A percentile compares a stretch with the other conserved stretches of the same genome.
These are phyloP conservation scores for Wakefieldia striispora DNA, from an alignment of 768 basidiomycete genomes.

Conservation along the genomic window DNA sequence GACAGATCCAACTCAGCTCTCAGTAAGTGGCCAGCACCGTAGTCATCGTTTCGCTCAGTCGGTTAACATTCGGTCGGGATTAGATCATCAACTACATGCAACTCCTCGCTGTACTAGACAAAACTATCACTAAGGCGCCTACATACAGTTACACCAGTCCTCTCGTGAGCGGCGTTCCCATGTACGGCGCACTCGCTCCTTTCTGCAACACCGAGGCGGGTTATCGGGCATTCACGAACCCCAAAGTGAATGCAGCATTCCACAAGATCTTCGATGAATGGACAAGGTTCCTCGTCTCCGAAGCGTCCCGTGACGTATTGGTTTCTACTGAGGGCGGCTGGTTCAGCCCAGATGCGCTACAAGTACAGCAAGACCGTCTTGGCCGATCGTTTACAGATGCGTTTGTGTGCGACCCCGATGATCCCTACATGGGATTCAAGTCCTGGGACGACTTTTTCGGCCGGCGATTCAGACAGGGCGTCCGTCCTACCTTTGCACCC, in stretches of 20 bases:
- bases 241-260: constrained; percentile 44
- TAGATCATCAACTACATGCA: constrained; percentile 9
- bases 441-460: constrained; percentile 61
- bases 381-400: constrained; percentile 34
- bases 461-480: constrained; percentile 35
- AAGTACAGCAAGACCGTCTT: constrained; percentile 3
- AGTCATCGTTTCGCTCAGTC: not conserved
- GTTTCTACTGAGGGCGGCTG: constrained; percentile 40
- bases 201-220: constrained; percentile 24
- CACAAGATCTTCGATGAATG: constrained; percentile 51
- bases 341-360: constrained; percentile 40
- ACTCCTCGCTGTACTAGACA: constrained; percentile 30
- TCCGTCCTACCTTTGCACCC: constrained; percentile 39
- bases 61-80: too few species aligned
- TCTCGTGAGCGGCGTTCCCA: constrained; percentile 24
- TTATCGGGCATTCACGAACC: constrained; percentile 28
- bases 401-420: constrained; percentile 40
- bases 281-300: constrained; percentile 44
- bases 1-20: not conserved
- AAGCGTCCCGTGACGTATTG: constrained; percentile 44
- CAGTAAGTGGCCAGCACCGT: constrained; percentile 2
- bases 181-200: constrained; percentile 22
- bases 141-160: constrained; percentile 17
- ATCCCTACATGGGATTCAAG: constrained; percentile 42
- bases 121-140: constrained; percentile 13